A percentile compares a stretch with the other conserved stretches of the same genome.
Conservation (phyloP, 768 basidiomycete species). For the Tylopilus vinaceipallidus region DNA sequence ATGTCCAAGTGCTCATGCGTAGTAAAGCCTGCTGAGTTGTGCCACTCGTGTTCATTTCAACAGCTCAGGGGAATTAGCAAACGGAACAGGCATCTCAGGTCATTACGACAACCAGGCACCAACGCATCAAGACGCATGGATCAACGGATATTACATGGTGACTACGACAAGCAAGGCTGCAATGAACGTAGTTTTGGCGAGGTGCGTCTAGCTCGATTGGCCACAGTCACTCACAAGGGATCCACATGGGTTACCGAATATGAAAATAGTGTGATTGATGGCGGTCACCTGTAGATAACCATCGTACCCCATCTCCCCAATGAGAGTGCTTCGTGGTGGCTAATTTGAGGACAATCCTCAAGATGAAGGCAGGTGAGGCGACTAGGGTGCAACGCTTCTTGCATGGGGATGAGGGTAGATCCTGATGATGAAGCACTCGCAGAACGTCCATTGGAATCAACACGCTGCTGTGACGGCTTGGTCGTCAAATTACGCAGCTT, state of each 20-base stretch:
- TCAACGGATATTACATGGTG: slow-evolving; percentile 26
- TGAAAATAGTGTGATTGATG: slow-evolving; percentile 1
- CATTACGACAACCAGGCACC: slow-evolving; percentile 16
- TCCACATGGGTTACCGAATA: slow-evolving; percentile 15
- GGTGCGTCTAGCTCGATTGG: slow-evolving; percentile 7
- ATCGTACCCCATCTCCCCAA: slow-evolving; percentile 38
- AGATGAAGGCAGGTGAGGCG: slow-evolving; percentile 43
- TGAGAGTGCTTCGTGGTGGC: slow-evolving; percentile 36
- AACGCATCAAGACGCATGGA: slow-evolving; percentile 15
- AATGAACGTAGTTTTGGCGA: slow-evolving; percentile 17
- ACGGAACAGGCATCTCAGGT: slow-evolving; percentile 2
- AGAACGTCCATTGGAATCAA: slow-evolving; percentile 9
- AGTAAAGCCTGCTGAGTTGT: background rate
- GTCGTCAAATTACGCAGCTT: slow-evolving; percentile 19
- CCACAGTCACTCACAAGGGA: slow-evolving; percentile 20
- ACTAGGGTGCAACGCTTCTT: slow-evolving; percentile 34
- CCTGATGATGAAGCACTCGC: slow-evolving; percentile 25
- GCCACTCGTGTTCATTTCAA: background rate
- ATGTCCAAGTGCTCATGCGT: background rate
- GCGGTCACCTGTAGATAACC: slow-evolving; percentile 21
- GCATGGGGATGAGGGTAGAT: slow-evolving; percentile 37
- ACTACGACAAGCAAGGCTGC: slow-evolving; percentile 15
- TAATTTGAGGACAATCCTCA: slow-evolving; percentile 39
- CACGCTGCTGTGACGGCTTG: slow-evolving; percentile 10
- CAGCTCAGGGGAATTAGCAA: background rate